A percentile compares a stretch with the other conserved stretches of the same genome.
Conservation (phyloP, 2,329 filamentous ascomycete species). For the Pseudogymnoascus sp. region DNA sequence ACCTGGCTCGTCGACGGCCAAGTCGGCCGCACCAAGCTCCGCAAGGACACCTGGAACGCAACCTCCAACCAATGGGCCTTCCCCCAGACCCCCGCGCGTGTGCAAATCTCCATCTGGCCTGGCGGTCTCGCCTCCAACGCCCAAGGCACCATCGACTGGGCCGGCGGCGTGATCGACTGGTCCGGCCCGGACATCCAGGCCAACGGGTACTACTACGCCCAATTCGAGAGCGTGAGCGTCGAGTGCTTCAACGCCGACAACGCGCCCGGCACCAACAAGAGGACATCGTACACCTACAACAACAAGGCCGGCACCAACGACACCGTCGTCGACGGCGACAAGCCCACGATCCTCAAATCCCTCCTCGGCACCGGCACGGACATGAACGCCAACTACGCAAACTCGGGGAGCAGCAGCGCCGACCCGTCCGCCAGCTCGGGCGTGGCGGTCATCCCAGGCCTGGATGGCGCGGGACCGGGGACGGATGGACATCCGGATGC, state of each 20-base stretch:
- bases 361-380: constrained; percentile 76
- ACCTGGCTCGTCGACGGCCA: constrained; percentile 83
- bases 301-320: constrained; percentile 60
- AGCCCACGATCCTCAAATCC: constrained; percentile 68
- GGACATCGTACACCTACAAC: constrained; percentile 70
- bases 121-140: constrained; percentile 74
- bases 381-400: constrained; percentile 46
- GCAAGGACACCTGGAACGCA: constrained; percentile 76
- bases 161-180: constrained; percentile 88
- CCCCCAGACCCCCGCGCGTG: constrained; percentile 83
- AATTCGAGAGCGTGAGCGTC: constrained; percentile 69
- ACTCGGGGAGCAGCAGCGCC: constrained; percentile 23
- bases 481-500: constrained; percentile 15
- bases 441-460: constrained; percentile 45
- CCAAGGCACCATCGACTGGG: constrained; percentile 82
- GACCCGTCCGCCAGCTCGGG: constrained; percentile 13
- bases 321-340: constrained; percentile 68
- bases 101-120: constrained; percentile 95
- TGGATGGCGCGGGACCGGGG: constrained; percentile 43
- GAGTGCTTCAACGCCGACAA: constrained; percentile 68
- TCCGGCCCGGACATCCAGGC: constrained; percentile 69
- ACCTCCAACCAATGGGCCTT: constrained; percentile 76
- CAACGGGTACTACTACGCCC: constrained; percentile 83
- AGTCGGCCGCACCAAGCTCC: constrained; percentile 65
- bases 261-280: constrained; percentile 59